These are phyloP conservation scores for Trichoderma asperellum DNA, from an alignment of 2,329 filamentous ascomycete species.

Conservation along the genomic window DNA sequence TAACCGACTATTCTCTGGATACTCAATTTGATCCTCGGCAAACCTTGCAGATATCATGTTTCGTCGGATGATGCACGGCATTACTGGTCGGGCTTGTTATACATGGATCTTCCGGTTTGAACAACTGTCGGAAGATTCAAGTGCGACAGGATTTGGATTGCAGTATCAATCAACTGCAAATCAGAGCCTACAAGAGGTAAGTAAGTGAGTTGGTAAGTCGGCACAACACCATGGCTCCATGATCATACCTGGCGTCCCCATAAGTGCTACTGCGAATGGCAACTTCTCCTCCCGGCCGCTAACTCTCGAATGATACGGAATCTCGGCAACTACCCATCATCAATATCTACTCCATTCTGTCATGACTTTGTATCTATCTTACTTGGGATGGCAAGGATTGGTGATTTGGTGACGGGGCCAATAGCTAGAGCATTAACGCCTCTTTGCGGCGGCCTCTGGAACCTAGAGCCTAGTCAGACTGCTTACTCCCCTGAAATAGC, in stretches of 20 bases:
- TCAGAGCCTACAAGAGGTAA: background rate
- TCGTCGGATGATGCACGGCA: too few species aligned
- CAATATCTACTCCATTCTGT: background rate
- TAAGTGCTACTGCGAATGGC: constrained; percentile 1
- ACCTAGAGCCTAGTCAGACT: background rate
- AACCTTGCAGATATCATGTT: too few species aligned
- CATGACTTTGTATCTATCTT: background rate
- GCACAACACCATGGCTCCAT: background rate
- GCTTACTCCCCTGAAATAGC: background rate
- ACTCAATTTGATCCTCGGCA: too few species aligned
- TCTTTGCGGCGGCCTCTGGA: background rate
- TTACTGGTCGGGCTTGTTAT: background rate
- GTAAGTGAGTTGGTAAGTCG: background rate
- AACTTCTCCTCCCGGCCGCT: background rate
- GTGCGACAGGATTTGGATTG: background rate
- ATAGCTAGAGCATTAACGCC: background rate
- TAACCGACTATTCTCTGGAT: too few species aligned
- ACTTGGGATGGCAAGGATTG: background rate
- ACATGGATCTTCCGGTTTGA: background rate
- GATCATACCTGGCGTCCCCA: background rate
- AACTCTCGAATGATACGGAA: constrained; percentile 4
- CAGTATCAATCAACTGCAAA: background rate
- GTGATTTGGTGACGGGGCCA: background rate
- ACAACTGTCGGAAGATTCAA: background rate
- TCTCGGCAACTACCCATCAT: background rate